A percentile compares a stretch with the other conserved stretches of the same genome.
Evolutionary conservation across 2,329 filamentous ascomycete species (phyloP).

Genomic region (Apiospora sp.): DNA sequence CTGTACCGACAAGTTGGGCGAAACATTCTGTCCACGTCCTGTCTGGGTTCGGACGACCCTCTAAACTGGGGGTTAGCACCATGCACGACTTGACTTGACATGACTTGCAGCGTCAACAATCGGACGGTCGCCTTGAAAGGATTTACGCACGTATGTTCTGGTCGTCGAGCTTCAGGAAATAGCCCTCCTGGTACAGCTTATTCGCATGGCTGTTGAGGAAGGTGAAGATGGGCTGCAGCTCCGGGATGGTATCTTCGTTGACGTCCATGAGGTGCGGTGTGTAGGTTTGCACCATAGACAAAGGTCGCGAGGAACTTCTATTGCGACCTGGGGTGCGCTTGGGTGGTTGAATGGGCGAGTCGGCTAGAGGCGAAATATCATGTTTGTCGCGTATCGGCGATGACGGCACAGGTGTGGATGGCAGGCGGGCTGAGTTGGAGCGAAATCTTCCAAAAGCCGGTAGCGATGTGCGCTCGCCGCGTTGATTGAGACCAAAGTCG

Average conservation of each 20-base stretch:
- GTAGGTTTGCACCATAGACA: slow-evolving; percentile 87
- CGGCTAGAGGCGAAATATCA: slow-evolving; percentile 53
- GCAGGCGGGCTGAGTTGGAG: slow-evolving; percentile 23
- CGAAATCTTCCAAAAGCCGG: slow-evolving; percentile 15
- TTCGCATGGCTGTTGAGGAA: slow-evolving; percentile 95
- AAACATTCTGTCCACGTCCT: slow-evolving; percentile 97
- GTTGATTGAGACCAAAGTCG: slow-evolving; percentile 26
- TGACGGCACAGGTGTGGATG: slow-evolving; percentile 36
- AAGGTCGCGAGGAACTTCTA: slow-evolving; percentile 70
- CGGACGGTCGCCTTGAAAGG: slow-evolving; percentile 16
- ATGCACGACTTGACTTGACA: slow-evolving; percentile 2
- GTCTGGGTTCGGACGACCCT: slow-evolving; percentile 85
- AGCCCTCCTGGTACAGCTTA: slow-evolving; percentile 97
- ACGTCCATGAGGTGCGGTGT: slow-evolving; percentile 88
- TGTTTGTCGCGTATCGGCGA: slow-evolving; percentile 39
- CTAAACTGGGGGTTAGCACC: slow-evolving; percentile 52
- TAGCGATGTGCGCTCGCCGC: background rate
- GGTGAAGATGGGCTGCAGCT: slow-evolving; percentile 92
- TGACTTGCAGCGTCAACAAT: slow-evolving; percentile 12
- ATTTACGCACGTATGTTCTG: slow-evolving; percentile 81
- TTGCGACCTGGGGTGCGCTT: slow-evolving; percentile 44
- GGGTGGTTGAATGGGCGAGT: slow-evolving; percentile 43
- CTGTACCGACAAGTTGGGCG: slow-evolving; percentile 93
- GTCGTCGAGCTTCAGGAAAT: slow-evolving; percentile 96
- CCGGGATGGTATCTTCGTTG: slow-evolving; percentile 84